Conservation (phyloP, 768 basidiomycete genomes). For the Suillus americanus region DNA sequence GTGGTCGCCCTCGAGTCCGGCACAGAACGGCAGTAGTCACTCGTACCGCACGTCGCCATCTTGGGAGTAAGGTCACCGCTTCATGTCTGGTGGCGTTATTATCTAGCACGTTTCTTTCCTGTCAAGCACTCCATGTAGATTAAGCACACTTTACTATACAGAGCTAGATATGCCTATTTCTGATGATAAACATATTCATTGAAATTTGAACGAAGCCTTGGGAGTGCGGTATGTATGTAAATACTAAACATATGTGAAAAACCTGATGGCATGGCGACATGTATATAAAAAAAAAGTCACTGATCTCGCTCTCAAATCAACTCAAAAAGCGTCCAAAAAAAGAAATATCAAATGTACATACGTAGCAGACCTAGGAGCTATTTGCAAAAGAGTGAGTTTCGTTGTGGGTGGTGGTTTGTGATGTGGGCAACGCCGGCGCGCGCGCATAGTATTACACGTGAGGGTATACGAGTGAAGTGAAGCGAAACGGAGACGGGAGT, state of each 20-base stretch:
- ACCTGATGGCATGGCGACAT: not conserved
- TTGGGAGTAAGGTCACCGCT: conserved; percentile 40
- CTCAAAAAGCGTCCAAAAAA: conserved; percentile 11
- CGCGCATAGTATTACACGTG: conserved; percentile 39
- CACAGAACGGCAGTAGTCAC: conserved; percentile 48
- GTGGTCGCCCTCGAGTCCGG: conserved; percentile 82
- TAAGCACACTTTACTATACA: conserved; percentile 30
- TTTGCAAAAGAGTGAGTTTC: conserved; percentile 12
- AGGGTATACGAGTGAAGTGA: conserved; percentile 32
- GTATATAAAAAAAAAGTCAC: not conserved
- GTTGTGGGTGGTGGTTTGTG: conserved; percentile 1
- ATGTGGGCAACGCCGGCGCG: conserved; percentile 11
- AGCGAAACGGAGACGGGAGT: conserved; percentile 9
- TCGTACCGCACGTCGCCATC: conserved; percentile 52
- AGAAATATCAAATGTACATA: conserved; percentile 10
- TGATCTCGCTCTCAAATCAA: not conserved
- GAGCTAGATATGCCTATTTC: conserved; percentile 16
- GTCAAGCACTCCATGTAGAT: conserved; percentile 36
- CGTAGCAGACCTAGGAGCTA: conserved; percentile 8
- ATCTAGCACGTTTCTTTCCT: conserved; percentile 21
- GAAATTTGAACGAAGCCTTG: not conserved
- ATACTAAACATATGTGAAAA: conserved; percentile 12
- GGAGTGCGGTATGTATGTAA: not conserved
- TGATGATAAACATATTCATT: conserved; percentile 2
- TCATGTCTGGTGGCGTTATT: conserved; percentile 13